Base-by-base conservation (phyloP, 805 yeast species). In the Candida hungchunana region DNA sequence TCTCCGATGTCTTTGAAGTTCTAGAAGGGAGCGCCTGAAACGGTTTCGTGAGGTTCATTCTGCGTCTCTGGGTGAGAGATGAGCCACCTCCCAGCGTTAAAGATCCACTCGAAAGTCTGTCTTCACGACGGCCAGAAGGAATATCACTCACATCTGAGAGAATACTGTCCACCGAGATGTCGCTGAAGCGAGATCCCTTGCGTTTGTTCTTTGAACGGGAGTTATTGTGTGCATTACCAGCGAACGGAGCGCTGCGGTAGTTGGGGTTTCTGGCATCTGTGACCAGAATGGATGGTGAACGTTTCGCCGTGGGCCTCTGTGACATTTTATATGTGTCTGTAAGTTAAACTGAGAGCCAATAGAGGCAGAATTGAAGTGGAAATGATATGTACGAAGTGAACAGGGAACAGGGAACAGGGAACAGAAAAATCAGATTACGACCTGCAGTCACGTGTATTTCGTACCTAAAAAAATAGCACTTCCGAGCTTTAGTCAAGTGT, bases 281-380 rank as follows among this genome's bases (percentile, higher is more conserved):
- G 25, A 89, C 97, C 39, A 89, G 69, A 53, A 89, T 89, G 2
- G 96, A 85, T 9, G 97, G 97, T 20, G 96, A 85, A 50, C 97
- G 64, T 50, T 84, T 85, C 11, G 95, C 86, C 6, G 84, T 43
- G 4, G 83, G 80, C 39, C 69, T 55, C 38, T 55, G 64, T 19
- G 53, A 35, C 51, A 47, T 50, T 5, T 15, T n/a, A n/a, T n/a
- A n/a, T n/a, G n/a, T n/a, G n/a, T n/a, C n/a, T n/a, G n/a, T n/a
- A n/a, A n/a, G n/a, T n/a, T n/a, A n/a, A n/a, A n/a, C n/a, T n/a
- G n/a, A n/a, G n/a, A n/a, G n/a, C n/a, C n/a, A n/a, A n/a, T n/a
- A n/a, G n/a, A n/a, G n/a, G n/a, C n/a, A n/a, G n/a, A n/a, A n/a
- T n/a, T n/a, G n/a, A n/a, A n/a, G n/a, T n/a, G n/a, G n/a, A n/a